phyloP scores from a whole-genome alignment of 2,329 filamentous ascomycete species.

The Kalaharituber pfeilii region DNA sequence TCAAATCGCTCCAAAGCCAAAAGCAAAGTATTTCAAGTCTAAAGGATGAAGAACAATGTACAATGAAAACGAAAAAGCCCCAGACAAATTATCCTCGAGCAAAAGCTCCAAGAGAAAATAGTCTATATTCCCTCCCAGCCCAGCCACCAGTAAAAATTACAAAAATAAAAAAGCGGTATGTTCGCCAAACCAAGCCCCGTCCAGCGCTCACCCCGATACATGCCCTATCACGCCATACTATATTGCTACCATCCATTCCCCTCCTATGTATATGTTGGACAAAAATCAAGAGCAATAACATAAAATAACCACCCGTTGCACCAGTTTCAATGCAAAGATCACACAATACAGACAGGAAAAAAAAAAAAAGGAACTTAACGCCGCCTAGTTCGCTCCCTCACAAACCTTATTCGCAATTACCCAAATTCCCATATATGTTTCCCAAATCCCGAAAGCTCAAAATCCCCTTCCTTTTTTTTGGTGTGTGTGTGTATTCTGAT shows the following conservation, averaged over 20 bases:
- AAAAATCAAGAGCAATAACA: not conserved
- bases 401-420: too few species aligned
- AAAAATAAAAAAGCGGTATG: too few species aligned
- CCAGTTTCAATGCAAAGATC: not conserved
- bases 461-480: too few species aligned
- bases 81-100: not conserved
- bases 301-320: not conserved
- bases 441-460: too few species aligned
- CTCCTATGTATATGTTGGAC: not conserved
- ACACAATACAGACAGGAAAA: not conserved
- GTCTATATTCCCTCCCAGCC: not conserved
- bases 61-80: not conserved
- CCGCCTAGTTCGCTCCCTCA: not conserved
- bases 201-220: not conserved
- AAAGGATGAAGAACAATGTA: too few species aligned
- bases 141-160: not conserved
- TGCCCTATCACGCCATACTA: not conserved
- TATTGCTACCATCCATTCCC: not conserved
- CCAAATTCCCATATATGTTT: too few species aligned
- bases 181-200: not conserved
- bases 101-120: not conserved
- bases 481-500: too few species aligned
- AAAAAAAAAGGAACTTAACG: not conserved
- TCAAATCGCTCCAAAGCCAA: too few species aligned
- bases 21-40: too few species aligned